A percentile compares a stretch with the other conserved stretches of the same genome.
Evolutionary conservation across 345 rosid species (phyloP).

Genomic region (Pistacia integerrima): DNA sequence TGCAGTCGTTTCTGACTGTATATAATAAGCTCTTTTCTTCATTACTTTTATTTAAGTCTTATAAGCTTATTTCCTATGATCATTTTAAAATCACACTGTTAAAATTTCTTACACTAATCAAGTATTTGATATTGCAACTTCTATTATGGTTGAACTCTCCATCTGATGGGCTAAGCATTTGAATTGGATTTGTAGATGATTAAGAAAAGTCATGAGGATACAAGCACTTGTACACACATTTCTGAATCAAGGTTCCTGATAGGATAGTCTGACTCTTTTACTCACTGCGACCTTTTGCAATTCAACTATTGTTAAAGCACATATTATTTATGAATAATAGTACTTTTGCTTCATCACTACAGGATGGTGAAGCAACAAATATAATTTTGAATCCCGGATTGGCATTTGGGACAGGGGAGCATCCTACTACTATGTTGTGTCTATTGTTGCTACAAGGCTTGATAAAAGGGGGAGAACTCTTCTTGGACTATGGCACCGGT

Average conservation of each 20-base stretch:
- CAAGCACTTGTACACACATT: neutral
- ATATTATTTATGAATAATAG: neutral
- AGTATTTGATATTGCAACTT: neutral
- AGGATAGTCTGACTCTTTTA: neutral
- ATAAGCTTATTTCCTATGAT: neutral
- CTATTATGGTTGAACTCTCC: neutral
- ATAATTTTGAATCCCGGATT: constrained; percentile 83
- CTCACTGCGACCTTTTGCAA: neutral
- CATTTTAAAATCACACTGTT: neutral
- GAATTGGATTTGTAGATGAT: neutral
- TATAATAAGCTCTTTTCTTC: neutral
- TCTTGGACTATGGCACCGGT: constrained; percentile 93
- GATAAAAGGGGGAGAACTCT: constrained; percentile 73
- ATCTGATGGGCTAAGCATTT: neutral
- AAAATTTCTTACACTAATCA: neutral
- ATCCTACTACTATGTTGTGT: constrained; percentile 76
- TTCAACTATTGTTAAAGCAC: neutral
- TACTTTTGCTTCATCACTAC: constrained; percentile 14
- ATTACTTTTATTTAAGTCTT: constrained; percentile 4
- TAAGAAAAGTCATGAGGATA: neutral
- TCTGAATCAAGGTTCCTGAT: neutral
- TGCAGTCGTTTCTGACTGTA: neutral
- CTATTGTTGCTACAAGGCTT: constrained; percentile 55
- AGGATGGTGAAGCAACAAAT: constrained; percentile 67
- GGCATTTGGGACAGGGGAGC: constrained; percentile 96